These are phyloP conservation scores for Chenopodium quinoa DNA, from an alignment of 148 eudicot species.

Conservation along the genomic window DNA sequence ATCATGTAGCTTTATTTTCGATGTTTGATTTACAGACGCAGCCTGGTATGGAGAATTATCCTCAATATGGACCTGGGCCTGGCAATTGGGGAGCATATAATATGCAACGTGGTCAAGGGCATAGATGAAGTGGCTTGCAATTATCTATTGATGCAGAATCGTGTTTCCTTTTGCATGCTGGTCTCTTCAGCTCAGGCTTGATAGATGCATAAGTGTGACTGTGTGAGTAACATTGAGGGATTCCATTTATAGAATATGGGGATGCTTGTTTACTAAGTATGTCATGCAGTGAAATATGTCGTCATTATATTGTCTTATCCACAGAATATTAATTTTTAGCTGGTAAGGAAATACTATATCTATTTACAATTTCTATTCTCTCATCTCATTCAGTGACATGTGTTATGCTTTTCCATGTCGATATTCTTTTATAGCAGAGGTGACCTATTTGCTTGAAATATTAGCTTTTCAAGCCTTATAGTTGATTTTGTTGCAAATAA, in stretches of 20 bases:
- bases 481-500: background rate
- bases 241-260: conserved; percentile 24
- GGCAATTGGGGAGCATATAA: conserved; percentile 81
- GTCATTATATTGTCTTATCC: background rate
- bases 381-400: no score
- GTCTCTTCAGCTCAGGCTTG: conserved; percentile 32
- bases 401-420: no score
- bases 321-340: no score
- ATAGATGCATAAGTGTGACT: conserved; percentile 30
- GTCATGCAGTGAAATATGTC: background rate
- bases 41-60: conserved; percentile 67
- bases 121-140: conserved; percentile 48
- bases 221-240: conserved; percentile 25
- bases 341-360: no score
- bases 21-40: conserved; percentile 38
- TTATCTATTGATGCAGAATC: conserved; percentile 29
- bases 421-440: background rate
- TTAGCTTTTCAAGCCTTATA: background rate
- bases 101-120: conserved; percentile 74
- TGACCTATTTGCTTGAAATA: background rate
- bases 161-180: conserved; percentile 28
- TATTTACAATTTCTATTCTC: no score
- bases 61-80: conserved; percentile 75
- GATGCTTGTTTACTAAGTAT: conserved; percentile 11
- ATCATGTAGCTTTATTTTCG: background rate